Base-by-base conservation (phyloP, 2,329 filamentous ascomycete genomes). In the Trichoderma sp. region DNA sequence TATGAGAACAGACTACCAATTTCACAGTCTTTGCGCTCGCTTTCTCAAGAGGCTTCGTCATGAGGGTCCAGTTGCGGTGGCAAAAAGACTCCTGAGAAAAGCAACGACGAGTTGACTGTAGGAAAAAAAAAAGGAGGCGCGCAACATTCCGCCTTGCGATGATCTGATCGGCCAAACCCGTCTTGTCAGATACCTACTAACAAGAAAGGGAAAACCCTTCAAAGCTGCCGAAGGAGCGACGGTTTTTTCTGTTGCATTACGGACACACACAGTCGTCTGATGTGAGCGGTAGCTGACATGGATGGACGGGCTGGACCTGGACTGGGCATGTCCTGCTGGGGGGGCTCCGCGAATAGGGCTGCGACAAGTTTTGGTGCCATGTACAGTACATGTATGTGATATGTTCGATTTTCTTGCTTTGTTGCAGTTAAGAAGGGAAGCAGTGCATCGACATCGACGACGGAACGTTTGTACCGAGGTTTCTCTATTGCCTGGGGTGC, bases 271-370 rank as follows among this genome's bases (percentile, higher is more conserved):
- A 17, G 50, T 63, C 50, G 50, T 63, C 60, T 63, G 50, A 54
- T 54, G 60, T 55, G 48, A 55, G 60, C 48, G 51, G 24, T 55
- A 19, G 48, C 50, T 55, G 60, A 55, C 60, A 63, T 63, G 50
- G 59, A 62, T 62, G 48, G 48, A 21, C 59, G 43, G 34, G 34
- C 34, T 39, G 34, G 12, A 4, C 34, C 34, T 39, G 34, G 34
- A 14, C 34, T 39, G 34, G 34, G 12, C 34, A 39, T 39, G 34
- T 39, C 34, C 34, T 39, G 43, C 19, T 17, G 56, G 24, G 34
- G 51, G 60, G 50, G 60, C 55, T 10, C 59, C 60, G 60, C 50
- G 60, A 55, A 63, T 63, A 63, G 60, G 60, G 60, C 60, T 63
- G 60, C 28, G 60, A 55, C 60, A 55, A 55, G 50, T 63, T 60